These are phyloP conservation scores for Ceratocystiopsis minuta DNA, from an alignment of 2,329 filamentous ascomycete species.

Conservation along the genomic window DNA sequence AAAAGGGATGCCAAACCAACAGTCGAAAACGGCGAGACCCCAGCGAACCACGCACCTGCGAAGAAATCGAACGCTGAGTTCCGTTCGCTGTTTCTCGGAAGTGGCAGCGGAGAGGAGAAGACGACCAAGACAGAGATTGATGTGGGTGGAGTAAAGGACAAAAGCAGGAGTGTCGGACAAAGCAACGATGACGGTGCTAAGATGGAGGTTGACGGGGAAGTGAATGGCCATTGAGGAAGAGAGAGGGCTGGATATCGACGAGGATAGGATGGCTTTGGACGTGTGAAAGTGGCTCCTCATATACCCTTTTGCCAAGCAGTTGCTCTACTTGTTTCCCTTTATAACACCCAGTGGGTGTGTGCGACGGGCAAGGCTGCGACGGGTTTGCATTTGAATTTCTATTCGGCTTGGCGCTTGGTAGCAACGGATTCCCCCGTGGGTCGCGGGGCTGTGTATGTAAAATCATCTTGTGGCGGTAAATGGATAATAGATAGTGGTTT, in stretches of 20 bases:
- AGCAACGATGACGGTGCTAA: neutral
- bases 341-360: too few species aligned
- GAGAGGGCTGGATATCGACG: neutral
- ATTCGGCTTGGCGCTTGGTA: too few species aligned
- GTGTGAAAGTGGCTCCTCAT: too few species aligned
- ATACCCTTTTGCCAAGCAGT: too few species aligned
- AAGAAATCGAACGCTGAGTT: constrained; percentile 17
- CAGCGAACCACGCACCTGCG: constrained; percentile 6
- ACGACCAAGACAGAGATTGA: neutral
- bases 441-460: too few species aligned
- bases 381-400: too few species aligned
- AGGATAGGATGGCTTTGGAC: too few species aligned
- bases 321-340: too few species aligned
- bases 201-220: neutral
- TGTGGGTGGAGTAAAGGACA: neutral
- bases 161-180: neutral
- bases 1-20: neutral
- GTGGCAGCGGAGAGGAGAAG: neutral
- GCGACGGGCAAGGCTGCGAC: too few species aligned
- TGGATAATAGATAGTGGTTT: too few species aligned
- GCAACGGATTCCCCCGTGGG: too few species aligned
- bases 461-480: too few species aligned
- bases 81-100: constrained; percentile 14
- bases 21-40: constrained; percentile 5
- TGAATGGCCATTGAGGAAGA: neutral